Conservation (phyloP, 2,329 filamentous ascomycete species). For the Aureobasidium sp. region DNA sequence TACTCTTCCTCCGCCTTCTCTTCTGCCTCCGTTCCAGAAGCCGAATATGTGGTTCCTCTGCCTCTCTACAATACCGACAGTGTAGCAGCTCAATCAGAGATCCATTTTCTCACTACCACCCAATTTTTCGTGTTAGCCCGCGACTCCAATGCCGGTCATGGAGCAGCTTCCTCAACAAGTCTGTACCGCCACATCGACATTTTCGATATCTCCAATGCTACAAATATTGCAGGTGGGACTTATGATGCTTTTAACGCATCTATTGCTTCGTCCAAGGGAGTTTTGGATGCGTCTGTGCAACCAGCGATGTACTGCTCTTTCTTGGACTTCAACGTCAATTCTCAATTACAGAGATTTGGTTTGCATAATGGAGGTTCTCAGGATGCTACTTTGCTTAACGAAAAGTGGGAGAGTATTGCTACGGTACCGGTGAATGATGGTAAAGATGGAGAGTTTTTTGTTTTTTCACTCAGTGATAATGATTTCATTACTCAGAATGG, state of each 20-base stretch:
- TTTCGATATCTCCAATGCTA: slow-evolving; percentile 54
- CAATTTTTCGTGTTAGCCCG: slow-evolving; percentile 61
- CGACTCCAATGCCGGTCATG: slow-evolving; percentile 53
- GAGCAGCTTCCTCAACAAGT: slow-evolving; percentile 41
- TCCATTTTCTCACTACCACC: slow-evolving; percentile 53
- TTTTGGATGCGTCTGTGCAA: slow-evolving; percentile 43
- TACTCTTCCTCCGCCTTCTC: slow-evolving; percentile 49
- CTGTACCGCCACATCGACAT: slow-evolving; percentile 62
- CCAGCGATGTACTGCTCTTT: slow-evolving; percentile 57
- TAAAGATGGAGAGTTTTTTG: slow-evolving; percentile 53
- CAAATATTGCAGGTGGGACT: slow-evolving; percentile 46
- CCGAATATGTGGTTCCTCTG: slow-evolving; percentile 59
- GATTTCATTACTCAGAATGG: slow-evolving; percentile 67
- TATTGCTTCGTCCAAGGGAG: slow-evolving; percentile 43
- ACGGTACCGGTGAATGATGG: slow-evolving; percentile 47
- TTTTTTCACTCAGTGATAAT: slow-evolving; percentile 62
- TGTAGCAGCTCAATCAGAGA: slow-evolving; percentile 59
- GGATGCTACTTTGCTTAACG: slow-evolving; percentile 54
- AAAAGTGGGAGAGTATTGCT: slow-evolving; percentile 68
- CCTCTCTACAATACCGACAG: slow-evolving; percentile 48
- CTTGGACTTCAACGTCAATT: slow-evolving; percentile 59
- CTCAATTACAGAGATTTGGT: slow-evolving; percentile 56
- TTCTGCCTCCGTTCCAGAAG: slow-evolving; percentile 35
- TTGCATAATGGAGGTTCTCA: slow-evolving; percentile 59
- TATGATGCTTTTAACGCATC: slow-evolving; percentile 28